Base-by-base conservation (phyloP, 2,329 filamentous ascomycete species). In the Cladophialophora chaetospira region DNA sequence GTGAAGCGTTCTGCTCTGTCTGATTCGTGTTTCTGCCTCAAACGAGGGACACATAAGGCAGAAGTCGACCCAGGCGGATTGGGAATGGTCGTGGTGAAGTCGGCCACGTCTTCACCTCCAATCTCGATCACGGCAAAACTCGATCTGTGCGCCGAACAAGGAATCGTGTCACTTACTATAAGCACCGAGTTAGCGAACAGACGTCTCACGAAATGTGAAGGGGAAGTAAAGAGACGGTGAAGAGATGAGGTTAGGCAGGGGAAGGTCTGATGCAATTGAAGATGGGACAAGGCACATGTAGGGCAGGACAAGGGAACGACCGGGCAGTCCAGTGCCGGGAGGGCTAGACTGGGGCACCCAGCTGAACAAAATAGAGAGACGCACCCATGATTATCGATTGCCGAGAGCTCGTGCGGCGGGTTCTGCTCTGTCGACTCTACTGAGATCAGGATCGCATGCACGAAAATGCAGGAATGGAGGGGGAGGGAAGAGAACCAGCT, bases 361-460 rank as follows among this genome's bases (percentile, higher is more conserved):
- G 56, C 36, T 54, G 60, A 58, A 51, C 62, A 59, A 42, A 42
- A 19, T 19, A 57, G 51, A 58, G 57, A 58, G 35, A 63, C 68
- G 60, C 60, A 70, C 68, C 68, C 68, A 70, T 70, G 63, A 62
- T 67, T 61, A 61, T 65, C 61, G 64, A 66, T 64, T 67, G 60
- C 66, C 67, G 67, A 69, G 66, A 57, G 50, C 38, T 60, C 46
- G 55, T 64, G 55, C 60, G 52, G 57, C 47, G 48, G 58, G 55
- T 54, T 63, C 61, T 53, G 62, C 59, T 44, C 56, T 64, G 64
- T 63, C 63, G 60, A 61, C 60, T 66, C 61, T 43, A 44, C 54
- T 64, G 61, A 62, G 59, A 66, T 66, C 62, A 63, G 65, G 61
- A 63, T 67, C 57, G 64, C 62, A 67, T 67, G 65, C 66, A 66